phyloP scores from a whole-genome alignment of 306 rosid species.

The Dalbergia oliveri region DNA sequence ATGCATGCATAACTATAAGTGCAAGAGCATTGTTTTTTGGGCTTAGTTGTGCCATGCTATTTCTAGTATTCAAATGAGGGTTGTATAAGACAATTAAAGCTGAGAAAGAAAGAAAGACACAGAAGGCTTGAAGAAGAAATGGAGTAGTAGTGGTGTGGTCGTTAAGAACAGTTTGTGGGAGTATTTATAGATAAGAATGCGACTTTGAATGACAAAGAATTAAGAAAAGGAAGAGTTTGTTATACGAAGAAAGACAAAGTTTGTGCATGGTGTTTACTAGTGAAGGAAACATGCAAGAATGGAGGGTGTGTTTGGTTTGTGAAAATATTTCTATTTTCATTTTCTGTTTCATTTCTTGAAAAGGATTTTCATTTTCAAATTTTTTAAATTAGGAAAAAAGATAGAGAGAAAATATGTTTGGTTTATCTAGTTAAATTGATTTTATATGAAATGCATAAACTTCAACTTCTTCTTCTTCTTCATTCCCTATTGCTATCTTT shows the following conservation, averaged over 20 bases:
- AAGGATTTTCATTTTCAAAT: too few species aligned
- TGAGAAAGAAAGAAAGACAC: not conserved
- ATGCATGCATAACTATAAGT: not conserved
- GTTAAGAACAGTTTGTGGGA: not conserved
- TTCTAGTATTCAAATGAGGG: not conserved
- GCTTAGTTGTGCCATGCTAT: slow-evolving; percentile 34
- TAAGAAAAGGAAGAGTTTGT: not conserved
- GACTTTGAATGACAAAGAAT: not conserved
- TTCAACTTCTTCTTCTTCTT: too few species aligned
- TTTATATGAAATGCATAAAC: too few species aligned
- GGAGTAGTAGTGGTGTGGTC: not conserved
- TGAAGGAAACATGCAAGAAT: slow-evolving; percentile 1
- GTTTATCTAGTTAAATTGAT: too few species aligned
- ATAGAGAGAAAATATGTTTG: too few species aligned
- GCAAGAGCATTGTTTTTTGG: not conserved
- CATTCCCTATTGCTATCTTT: too few species aligned
- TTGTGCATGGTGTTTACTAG: slow-evolving; percentile 8
- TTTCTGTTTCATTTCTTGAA: too few species aligned
- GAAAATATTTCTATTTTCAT: too few species aligned
- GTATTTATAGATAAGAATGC: slow-evolving; percentile 44
- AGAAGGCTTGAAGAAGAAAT: not conserved
- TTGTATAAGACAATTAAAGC: too few species aligned
- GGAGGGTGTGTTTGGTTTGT: too few species aligned
- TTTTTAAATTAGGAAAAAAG: too few species aligned
- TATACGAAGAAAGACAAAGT: not conserved